These are phyloP conservation scores for Thecaphora thlaspeos DNA, from an alignment of 1,284 basidiomycete genomes.

Conservation along the genomic window DNA sequence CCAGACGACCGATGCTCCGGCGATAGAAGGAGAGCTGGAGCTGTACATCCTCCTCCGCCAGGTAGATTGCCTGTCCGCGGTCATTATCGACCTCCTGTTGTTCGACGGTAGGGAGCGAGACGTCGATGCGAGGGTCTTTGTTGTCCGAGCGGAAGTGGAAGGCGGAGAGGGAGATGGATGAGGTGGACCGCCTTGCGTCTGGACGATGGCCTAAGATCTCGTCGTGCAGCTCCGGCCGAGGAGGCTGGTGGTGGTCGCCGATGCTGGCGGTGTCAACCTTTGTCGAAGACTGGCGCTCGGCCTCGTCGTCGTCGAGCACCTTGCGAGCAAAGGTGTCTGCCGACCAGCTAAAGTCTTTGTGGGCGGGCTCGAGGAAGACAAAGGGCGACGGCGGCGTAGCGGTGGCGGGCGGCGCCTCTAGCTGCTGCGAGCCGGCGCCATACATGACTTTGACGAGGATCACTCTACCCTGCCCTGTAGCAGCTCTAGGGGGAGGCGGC, in stretches of 20 bases:
- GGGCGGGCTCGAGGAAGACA: slow-evolving; percentile 18
- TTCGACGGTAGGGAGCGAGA: slow-evolving; percentile 4
- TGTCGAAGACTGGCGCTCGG: slow-evolving; percentile 6
- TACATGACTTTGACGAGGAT: slow-evolving; percentile 27
- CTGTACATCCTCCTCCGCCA: slow-evolving; percentile 33
- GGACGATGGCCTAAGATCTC: slow-evolving; percentile 3
- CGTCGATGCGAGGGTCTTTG: slow-evolving; percentile 14
- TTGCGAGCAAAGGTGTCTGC: not conserved
- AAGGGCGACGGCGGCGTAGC: slow-evolving; percentile 5
- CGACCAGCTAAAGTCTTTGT: slow-evolving; percentile 6
- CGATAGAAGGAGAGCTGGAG: slow-evolving; percentile 31
- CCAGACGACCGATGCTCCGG: slow-evolving; percentile 7
- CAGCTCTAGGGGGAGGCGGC: slow-evolving; percentile 31
- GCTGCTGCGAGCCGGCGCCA: slow-evolving; percentile 9
- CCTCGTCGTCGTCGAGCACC: slow-evolving; percentile 2
- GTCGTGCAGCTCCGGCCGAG: slow-evolving; percentile 19
- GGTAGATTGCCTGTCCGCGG: slow-evolving; percentile 25
- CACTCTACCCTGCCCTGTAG: slow-evolving; percentile 47
- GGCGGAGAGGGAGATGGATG: not conserved
- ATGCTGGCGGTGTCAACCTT: slow-evolving; percentile 11
- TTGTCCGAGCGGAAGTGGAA: not conserved
- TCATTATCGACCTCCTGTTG: not conserved
- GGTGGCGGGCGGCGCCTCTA: slow-evolving; percentile 29
- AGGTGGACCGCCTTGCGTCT: not conserved
- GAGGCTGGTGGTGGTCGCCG: slow-evolving; percentile 20